phyloP scores from a whole-genome alignment of 768 basidiomycete genomes.

The Tylopilus sp. region DNA sequence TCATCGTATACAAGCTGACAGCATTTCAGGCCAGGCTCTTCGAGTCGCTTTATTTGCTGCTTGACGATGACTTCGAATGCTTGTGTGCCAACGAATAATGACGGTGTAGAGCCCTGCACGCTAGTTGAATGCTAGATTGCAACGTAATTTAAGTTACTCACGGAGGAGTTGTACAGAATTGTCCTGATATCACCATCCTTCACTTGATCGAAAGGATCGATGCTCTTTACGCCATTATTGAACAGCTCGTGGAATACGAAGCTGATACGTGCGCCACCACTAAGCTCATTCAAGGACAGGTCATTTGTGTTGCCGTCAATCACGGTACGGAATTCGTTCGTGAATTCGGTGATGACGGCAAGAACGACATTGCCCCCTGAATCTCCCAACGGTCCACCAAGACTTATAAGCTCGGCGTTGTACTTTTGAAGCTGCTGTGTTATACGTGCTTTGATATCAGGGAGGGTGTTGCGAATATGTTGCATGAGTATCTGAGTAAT shows the following conservation, averaged over 20 bases:
- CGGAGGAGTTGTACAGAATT: constrained; percentile 96
- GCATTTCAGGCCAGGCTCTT: constrained; percentile 92
- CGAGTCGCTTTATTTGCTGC: constrained; percentile 95
- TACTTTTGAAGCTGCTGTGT: constrained; percentile 87
- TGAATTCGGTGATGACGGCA: constrained; percentile 98
- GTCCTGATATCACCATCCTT: constrained; percentile 98
- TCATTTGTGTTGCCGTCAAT: constrained; percentile 99
- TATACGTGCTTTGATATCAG: constrained; percentile 97
- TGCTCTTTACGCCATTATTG: constrained; percentile 92
- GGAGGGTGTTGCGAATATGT: constrained; percentile 95
- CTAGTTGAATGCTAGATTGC: neutral
- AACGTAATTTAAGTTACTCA: constrained; percentile 36
- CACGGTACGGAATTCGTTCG: constrained; percentile 91
- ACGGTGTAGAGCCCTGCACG: constrained; percentile 85
- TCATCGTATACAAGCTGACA: constrained; percentile 97
- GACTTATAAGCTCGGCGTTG: constrained; percentile 73
- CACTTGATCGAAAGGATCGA: constrained; percentile 98
- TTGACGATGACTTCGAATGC: constrained; percentile 99
- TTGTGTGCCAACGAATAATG: constrained; percentile 93
- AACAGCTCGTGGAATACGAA: constrained; percentile 99
- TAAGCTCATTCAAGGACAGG: constrained; percentile 89
- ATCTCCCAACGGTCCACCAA: constrained; percentile 88
- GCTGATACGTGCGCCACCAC: constrained; percentile 97
- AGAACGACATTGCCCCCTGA: constrained; percentile 91
- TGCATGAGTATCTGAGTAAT: constrained; percentile 88